Base-by-base conservation (phyloP, 352 stramenopile species). In the Plasmopara halstedii region DNA sequence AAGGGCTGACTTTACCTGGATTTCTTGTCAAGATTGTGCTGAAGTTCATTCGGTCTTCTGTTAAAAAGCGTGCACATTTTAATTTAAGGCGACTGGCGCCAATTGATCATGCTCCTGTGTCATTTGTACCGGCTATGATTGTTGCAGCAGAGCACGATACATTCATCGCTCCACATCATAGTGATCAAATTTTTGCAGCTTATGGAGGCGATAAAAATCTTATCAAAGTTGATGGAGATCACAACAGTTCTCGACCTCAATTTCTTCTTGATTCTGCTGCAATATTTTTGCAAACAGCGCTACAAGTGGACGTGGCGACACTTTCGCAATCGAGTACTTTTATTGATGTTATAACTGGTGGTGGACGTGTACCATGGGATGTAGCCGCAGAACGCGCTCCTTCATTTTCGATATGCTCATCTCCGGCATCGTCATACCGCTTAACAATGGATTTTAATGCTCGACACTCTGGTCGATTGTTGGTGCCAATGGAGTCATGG, bases 151-250 rank as follows among this genome's bases (percentile, higher is more conserved):
- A 96, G 42, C 79, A 95, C 36, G 96, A 99, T 70, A 85, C 97
- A 34, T 99, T 99, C 62, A 88, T 97, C 29, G 65, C 53, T 6
- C 80, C 83, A 9, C 80, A 95, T 42, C 89, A 97, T 47, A 92
- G 77, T 38, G 73, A 88, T 31, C 65, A 80, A 46, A 67, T 90
- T 10, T 89, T 70, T 63, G 77, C 62, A 13, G 73, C 81, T 34
- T 99, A 99, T 57, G 95, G 87, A 1, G 96, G 96, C 11, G 95
- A 99, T 70, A 99, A 99, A 62, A 98, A 99, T 56, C 62, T 99
- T 2, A 91, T 99, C 9, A 88, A 98, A 42, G 95, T 99, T 4
- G 82, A 97, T 39, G 96, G 96, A 27, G 96, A 99, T 64, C 96
- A 99, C 72, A 99, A 99, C 67, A 97, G 72, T 27, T 78, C 88